Evolutionary conservation across 345 rosid species (phyloP).

Genomic region (Salix purpurea): DNA sequence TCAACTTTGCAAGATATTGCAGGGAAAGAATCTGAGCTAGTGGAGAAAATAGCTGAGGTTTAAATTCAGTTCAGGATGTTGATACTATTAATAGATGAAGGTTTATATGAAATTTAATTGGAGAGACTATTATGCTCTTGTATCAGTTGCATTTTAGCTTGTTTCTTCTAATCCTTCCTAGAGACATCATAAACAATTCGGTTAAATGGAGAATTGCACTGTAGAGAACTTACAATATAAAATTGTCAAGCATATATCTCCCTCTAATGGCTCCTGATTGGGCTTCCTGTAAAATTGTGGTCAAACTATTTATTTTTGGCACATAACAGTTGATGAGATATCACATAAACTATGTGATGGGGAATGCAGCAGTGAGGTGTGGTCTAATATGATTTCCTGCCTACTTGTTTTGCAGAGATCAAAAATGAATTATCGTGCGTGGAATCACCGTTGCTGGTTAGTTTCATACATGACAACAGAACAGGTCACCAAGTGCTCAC

Average conservation of each 20-base stretch:
- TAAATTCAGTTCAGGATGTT: slow-evolving; percentile 42
- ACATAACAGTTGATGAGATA: not conserved
- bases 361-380: not conserved
- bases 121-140: slow-evolving; percentile 8
- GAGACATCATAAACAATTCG: not conserved
- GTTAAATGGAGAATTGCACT: not conserved
- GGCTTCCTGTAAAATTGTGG: not conserved
- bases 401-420: slow-evolving; percentile 53
- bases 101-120: slow-evolving; percentile 35
- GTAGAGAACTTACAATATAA: not conserved
- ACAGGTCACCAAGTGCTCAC: slow-evolving; percentile 42
- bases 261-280: not conserved
- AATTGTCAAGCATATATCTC: not conserved
- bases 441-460: slow-evolving; percentile 99
- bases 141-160: slow-evolving; percentile 6
- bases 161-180: not conserved
- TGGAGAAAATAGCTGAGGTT: slow-evolving; percentile 87
- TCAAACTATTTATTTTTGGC: not conserved
- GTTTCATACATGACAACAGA: slow-evolving; percentile 69
- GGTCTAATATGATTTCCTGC: slow-evolving; percentile 3
- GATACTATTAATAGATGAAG: slow-evolving; percentile 41
- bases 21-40: slow-evolving; percentile 77
- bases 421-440: slow-evolving; percentile 96
- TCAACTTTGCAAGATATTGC: slow-evolving; percentile 47
- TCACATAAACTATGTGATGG: not conserved